phyloP scores from a whole-genome alignment of 352 stramenopile species.

The Saprolegnia diclina region DNA sequence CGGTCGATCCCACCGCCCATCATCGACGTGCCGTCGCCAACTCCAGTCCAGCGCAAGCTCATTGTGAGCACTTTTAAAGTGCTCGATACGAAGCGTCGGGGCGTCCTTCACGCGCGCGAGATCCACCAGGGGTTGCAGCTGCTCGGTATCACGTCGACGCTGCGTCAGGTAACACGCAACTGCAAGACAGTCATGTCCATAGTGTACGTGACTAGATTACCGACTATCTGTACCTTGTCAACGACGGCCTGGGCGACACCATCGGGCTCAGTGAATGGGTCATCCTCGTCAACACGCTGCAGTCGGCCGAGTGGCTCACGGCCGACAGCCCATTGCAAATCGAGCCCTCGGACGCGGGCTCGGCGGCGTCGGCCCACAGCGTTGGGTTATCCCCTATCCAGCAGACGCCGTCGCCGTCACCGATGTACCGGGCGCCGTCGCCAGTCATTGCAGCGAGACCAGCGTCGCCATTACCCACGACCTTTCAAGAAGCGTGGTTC shows the following conservation, averaged over 20 bases:
- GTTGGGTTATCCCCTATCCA: background rate
- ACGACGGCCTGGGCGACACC: constrained; percentile 14
- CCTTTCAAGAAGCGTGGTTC: constrained; percentile 18
- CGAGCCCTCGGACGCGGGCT: background rate
- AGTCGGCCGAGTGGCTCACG: constrained; percentile 15
- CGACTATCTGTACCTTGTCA: constrained; percentile 24
- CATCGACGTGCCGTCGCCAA: background rate
- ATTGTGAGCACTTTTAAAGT: constrained; percentile 19
- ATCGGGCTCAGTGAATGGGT: constrained; percentile 14
- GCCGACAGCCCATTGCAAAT: background rate
- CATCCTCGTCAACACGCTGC: constrained; percentile 15
- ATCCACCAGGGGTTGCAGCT: constrained; percentile 24
- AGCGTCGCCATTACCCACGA: background rate
- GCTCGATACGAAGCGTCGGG: constrained; percentile 11
- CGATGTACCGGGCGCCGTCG: background rate
- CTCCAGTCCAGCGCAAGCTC: background rate
- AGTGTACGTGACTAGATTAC: background rate
- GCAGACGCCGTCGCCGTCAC: background rate
- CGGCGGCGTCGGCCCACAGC: background rate
- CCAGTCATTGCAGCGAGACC: background rate
- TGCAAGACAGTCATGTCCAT: background rate
- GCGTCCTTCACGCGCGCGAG: constrained; percentile 5
- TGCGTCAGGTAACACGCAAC: background rate
- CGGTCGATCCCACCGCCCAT: constrained; percentile 14
- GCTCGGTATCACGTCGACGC: constrained; percentile 3